phyloP scores from a whole-genome alignment of 225 moss, liverwort and hornwort genomes.

The Bryum argenteum region DNA sequence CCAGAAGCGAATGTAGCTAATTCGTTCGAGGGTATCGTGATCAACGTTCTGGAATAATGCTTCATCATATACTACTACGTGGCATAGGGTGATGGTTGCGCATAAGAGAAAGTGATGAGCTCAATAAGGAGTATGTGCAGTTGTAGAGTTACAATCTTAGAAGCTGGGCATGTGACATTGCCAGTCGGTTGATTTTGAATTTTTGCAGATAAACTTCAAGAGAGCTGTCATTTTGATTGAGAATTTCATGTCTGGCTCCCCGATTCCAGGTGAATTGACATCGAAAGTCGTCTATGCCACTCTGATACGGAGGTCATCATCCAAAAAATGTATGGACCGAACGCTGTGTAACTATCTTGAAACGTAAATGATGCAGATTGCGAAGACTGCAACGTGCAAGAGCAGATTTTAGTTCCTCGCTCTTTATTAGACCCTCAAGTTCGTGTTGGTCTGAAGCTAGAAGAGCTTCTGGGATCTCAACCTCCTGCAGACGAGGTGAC shows the following conservation, averaged over 20 bases:
- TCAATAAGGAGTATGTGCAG: conserved; percentile 1
- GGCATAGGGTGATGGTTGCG: neutral
- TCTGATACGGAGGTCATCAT: neutral
- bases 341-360: conserved; percentile 17
- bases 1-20: conserved; percentile 8
- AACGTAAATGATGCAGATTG: conserved; percentile 37
- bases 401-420: conserved; percentile 59
- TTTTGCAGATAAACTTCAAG: conserved; percentile 65
- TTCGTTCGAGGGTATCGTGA: conserved; percentile 4
- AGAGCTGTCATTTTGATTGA: conserved; percentile 59
- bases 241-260: conserved; percentile 39
- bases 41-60: conserved; percentile 9
- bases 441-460: conserved; percentile 48
- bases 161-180: conserved; percentile 22
- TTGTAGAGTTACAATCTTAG: neutral
- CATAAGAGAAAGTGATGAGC: conserved; percentile 10
- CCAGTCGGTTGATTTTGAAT: conserved; percentile 18
- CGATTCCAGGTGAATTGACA: conserved; percentile 47
- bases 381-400: conserved; percentile 51
- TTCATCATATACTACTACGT: conserved; percentile 2
- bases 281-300: neutral
- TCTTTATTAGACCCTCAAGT: conserved; percentile 40
- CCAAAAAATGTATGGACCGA: conserved; percentile 4
- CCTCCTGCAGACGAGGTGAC: conserved; percentile 48
- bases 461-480: conserved; percentile 52